Percentiles rank a stretch among this genome's conserved stretches.
phyloP scores from a whole-genome alignment of 345 rosid species.

The Hypericum perforatum region DNA sequence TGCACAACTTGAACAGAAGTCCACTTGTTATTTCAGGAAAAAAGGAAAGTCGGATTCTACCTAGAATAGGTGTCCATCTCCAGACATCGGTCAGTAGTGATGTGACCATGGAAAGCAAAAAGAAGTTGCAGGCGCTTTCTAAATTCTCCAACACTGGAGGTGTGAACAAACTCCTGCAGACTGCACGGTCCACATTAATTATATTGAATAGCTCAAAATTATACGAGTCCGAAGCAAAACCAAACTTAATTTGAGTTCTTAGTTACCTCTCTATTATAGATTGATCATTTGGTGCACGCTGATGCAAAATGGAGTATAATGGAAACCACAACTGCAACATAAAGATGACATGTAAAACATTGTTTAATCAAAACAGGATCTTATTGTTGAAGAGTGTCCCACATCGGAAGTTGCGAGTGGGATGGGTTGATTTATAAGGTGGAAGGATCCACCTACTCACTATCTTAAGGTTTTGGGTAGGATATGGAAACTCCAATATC shows the following conservation, averaged over 20 bases:
- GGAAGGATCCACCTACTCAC: too few species aligned
- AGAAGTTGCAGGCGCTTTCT: slow-evolving; percentile 78
- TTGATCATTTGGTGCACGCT: slow-evolving; percentile 32
- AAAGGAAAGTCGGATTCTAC: slow-evolving; percentile 19
- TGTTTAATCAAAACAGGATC: background rate
- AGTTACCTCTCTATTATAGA: slow-evolving; percentile 57
- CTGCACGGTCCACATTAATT: slow-evolving; percentile 34
- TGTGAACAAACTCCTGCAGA: slow-evolving; percentile 74
- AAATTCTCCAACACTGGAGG: slow-evolving; percentile 84
- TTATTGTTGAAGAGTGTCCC: too few species aligned
- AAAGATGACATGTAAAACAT: background rate
- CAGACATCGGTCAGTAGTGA: slow-evolving; percentile 45
- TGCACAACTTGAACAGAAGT: too few species aligned
- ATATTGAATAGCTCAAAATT: too few species aligned
- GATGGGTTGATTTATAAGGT: too few species aligned
- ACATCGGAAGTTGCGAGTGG: too few species aligned
- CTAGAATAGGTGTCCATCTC: slow-evolving; percentile 37
- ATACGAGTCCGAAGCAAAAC: background rate
- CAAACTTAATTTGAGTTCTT: background rate
- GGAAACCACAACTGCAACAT: slow-evolving; percentile 95
- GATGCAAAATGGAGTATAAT: slow-evolving; percentile 60
- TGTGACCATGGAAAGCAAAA: slow-evolving; percentile 70
- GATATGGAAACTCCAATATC: too few species aligned
- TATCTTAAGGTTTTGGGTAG: too few species aligned
- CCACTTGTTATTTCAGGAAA: background rate